Percentiles rank a stretch among this genome's conserved stretches.
phyloP scores from a whole-genome alignment of 257 asterid species.

The Salvia miltiorrhiza region DNA sequence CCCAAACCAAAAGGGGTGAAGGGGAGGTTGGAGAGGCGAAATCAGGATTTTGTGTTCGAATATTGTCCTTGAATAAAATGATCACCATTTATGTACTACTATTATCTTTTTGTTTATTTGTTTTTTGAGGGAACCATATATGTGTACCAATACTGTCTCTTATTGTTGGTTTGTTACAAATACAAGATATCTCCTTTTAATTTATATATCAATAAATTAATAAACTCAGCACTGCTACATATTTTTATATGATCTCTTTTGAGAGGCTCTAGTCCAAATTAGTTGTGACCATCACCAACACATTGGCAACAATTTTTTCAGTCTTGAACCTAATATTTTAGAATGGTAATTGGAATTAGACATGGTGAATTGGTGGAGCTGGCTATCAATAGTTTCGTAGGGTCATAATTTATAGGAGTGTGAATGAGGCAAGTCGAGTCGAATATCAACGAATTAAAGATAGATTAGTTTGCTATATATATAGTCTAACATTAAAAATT shows the following conservation, averaged over 20 bases:
- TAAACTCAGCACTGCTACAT: neutral
- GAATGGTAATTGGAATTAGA: too few relatives aligned
- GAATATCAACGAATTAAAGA: too few relatives aligned
- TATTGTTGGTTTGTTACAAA: neutral
- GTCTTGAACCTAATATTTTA: too few relatives aligned
- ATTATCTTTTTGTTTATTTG: neutral
- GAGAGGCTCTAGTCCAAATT: neutral
- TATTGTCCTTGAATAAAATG: constrained; percentile 9
- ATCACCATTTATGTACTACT: neutral
- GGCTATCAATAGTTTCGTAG: too few relatives aligned
- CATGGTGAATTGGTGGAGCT: too few relatives aligned
- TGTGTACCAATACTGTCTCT: neutral
- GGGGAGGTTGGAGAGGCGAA: constrained; percentile 19
- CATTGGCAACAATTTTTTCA: too few relatives aligned
- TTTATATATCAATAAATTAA: neutral
- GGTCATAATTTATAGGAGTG: too few relatives aligned
- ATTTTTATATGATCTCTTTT: neutral
- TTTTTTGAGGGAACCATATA: neutral
- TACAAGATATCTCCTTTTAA: neutral
- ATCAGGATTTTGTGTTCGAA: constrained; percentile 7
- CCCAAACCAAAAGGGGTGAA: neutral
- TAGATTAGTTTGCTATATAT: too few relatives aligned
- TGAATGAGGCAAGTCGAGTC: too few relatives aligned
- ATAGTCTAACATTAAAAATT: too few relatives aligned
- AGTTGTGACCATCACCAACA: neutral